Evolutionary conservation across 2,329 filamentous ascomycete species (phyloP), one percentile per base, ranked within the genome.

Genomic region (Alternaria sp.): DNA sequence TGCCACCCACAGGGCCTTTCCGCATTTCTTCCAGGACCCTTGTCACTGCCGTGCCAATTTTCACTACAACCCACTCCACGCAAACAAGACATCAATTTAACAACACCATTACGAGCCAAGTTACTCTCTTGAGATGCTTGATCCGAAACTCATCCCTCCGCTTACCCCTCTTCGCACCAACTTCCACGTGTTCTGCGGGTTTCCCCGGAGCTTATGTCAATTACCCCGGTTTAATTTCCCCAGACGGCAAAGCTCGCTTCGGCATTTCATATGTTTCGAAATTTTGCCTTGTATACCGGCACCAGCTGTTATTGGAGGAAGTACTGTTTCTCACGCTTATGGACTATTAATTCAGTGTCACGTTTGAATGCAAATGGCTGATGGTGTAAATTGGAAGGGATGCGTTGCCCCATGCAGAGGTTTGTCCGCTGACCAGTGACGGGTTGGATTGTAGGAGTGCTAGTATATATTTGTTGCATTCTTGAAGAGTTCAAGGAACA

Each of bases 271-370:
- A 31, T 59, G 52, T 52, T 49, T 49, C 37, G 56, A 61, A 61
- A 56, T 51, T 29, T 34, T n/a, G 29, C 23, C 48, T 28, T 44
- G 36, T 58, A 41, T 48, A 54, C 24, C 26, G 23, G 33, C 21
- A 8, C n/a, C 26, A 11, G 28, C 14, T 34, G 10, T 51, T 23
- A 59, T 59, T 61, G 59, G 59, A 52, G 59, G 56, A 53, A 61
- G 36, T 52, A 58, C 26, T 45, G 17, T 36, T 31, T 36, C 31
- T 37, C 17, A 37, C 21, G 31, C 24, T 41, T 39, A 34, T 45
- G 24, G 37, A 33, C 40, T 60, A n/a, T n/a, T 24, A 6, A 14
- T 36, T 31, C 37, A 23, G 26, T 42, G 36, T 29, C n/a, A 45
- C 37, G 28, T 37, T 46, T 31, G 6, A 34, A 26, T 26, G 44